Base-by-base conservation (phyloP, 2,329 filamentous ascomycete genomes). In the Penicillium sp. region DNA sequence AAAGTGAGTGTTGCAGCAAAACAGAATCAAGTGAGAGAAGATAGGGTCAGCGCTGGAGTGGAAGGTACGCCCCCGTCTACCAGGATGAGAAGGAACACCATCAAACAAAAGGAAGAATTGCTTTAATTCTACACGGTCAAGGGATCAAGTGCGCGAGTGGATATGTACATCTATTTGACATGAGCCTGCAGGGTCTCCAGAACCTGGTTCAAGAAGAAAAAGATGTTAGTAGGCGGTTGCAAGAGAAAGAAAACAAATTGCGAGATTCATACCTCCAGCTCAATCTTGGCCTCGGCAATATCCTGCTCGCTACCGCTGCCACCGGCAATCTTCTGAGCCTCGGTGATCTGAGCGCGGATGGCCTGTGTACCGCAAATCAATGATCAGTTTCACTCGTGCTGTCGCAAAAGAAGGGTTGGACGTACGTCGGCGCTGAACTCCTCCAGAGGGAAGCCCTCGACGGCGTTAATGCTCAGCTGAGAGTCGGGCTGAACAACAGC, bases 261-360 rank as follows among this genome's bases (percentile, higher is more conserved):
- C 28, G 16, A 29, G 19, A 18, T 37, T 38, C 77, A 67, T 73
- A 95, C 91, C 88, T 98, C 93, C 58, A 98, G 75, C 80, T 97
- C 91, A 69, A 98, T 91, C 82, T 96, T 97, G 57, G 93, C 93
- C 82, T 98, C 93, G 53, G 91, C 91, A 73, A 97, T 87, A 65
- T 97, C 93, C 75, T 89, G 84, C 81, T 96, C 93, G 71, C 88
- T 96, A 64, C 91, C 93, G 65, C 77, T 82, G 64, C 93, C 93
- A 69, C 74, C 82, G 60, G 84, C 89, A 65, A 97, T 84, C 83
- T 96, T 97, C 75, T 95, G 87, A 54, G 90, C 89, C 77, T 98
- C 93, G 47, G 87, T 74, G 61, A 97, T 88, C 77, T 96, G 91
- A 65, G 84, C 81, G 65, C 80, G 81, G 69, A 98, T 87, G 55